Evolutionary conservation across 2,329 filamentous ascomycete genomes (phyloP).

Genomic region (Neofusicoccum kwambonambiense): DNA sequence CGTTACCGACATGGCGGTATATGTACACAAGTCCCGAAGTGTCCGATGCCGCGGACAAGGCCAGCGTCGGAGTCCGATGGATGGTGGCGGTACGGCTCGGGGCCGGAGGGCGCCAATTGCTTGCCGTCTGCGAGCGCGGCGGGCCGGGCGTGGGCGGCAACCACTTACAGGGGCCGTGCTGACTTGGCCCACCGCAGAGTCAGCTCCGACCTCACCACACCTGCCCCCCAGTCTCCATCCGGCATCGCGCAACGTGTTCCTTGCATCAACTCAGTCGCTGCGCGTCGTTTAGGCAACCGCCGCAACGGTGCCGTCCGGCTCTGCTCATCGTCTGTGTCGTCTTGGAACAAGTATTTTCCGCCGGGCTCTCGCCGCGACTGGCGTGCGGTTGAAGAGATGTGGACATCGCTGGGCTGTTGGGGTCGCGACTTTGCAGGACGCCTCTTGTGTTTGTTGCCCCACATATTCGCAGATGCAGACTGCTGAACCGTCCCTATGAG

Average conservation of each 20-base stretch:
- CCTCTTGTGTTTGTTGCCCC: too few species aligned
- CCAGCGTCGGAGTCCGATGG: neutral
- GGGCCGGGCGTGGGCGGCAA: neutral
- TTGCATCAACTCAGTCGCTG: neutral
- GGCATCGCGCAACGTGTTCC: neutral
- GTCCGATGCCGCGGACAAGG: neutral
- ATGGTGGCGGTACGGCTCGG: neutral
- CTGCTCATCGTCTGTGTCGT: too few species aligned
- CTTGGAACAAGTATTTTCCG: too few species aligned
- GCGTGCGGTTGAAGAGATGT: too few species aligned
- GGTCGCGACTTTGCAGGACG: too few species aligned
- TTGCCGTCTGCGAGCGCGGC: neutral
- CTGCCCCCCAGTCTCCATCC: neutral
- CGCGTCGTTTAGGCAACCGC: neutral
- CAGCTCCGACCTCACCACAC: neutral
- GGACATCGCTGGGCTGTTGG: too few species aligned
- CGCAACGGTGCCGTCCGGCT: too few species aligned
- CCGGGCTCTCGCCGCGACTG: too few species aligned
- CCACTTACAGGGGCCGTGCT: neutral
- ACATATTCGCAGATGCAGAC: too few species aligned
- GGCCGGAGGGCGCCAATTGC: neutral
- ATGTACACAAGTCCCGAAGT: neutral
- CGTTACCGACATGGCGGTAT: neutral
- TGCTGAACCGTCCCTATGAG: too few species aligned
- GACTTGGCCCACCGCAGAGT: neutral